Evolutionary conservation across 1,284 basidiomycete species (phyloP), one percentile per base, ranked within the genome.

Genomic region (Phlebopus sp.): DNA sequence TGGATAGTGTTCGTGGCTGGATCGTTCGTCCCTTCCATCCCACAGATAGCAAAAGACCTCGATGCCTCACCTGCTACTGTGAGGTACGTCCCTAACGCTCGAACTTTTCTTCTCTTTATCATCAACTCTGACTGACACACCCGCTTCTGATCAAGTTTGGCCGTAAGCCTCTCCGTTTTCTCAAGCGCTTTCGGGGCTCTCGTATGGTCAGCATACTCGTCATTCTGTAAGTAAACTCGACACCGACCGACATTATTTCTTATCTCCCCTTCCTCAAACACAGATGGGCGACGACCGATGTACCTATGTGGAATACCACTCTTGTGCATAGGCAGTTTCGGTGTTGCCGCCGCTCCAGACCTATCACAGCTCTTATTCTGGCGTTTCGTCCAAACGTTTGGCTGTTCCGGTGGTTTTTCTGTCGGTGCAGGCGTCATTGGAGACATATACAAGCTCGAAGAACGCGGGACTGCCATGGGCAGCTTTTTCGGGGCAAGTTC

Each of bases 351-450:
- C 2, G 69, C 69, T 5, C 48, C 61, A 0, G 63, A 55, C 11
- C 44, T 80, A 4, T 59, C 56, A 1, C 56, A 54, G 14, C 54
- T 80, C 10, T 70, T 79, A 40, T 67, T 69, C 7, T 76, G 73
- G 40, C 69, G 78, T 4, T 70, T 74, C 19, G 53, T 81, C 3
- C 77, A 80, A 48, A 75, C 69, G 2, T 69, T 75, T 30, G 77
- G 76, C 40, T 59, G 63, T 47, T 59, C 59, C 35, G 64, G 64
- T 2, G 66, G 74, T 4, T 55, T 74, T 14, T 58, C 69, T 3
- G 66, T 81, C 4, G 78, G 78, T 1, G 71, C 71, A 0, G 78
- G 77, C 1, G 68, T 69, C 1, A 72, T 81, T 5, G 76, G 74
- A 0, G 78, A 80, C 56, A 68, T 80, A 13, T 79, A 70, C 51